Conservation (phyloP, 225 moss, liverwort and hornwort species). For the Anthoceros angustus region DNA sequence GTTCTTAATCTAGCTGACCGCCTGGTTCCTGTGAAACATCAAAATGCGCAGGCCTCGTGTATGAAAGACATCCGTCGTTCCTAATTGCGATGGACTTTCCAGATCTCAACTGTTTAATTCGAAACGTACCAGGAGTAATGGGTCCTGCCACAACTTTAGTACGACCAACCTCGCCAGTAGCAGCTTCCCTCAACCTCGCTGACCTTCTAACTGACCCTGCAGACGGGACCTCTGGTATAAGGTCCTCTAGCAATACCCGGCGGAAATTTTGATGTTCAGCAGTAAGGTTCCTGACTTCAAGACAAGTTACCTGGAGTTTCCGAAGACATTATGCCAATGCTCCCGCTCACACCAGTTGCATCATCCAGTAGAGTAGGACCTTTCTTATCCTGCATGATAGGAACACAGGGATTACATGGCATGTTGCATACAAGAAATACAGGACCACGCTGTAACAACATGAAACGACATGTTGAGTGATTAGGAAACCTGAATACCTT, state of each 20-base stretch:
- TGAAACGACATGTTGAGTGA: neutral
- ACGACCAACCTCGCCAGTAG: neutral
- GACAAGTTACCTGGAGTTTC: neutral
- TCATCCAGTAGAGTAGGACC: neutral
- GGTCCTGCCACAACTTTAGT: neutral
- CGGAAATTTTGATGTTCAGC: neutral
- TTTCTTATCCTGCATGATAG: neutral
- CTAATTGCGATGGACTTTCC: neutral
- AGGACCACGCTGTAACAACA: neutral
- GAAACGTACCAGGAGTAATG: neutral
- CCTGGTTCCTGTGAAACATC: no score
- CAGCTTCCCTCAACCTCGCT: conserved; percentile 1
- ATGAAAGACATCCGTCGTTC: neutral
- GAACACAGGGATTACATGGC: neutral
- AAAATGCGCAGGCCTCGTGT: no score
- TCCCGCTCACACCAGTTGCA: neutral
- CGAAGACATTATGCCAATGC: neutral
- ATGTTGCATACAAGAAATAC: neutral
- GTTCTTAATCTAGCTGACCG: no score
- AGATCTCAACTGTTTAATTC: no score
- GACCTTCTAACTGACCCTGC: conserved; percentile 1
- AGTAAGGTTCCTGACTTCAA: neutral
- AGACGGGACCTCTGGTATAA: neutral
- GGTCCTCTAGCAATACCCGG: neutral
- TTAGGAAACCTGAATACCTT: no score